Base-by-base conservation (phyloP, 73 alveolate genomes). In the Durusdinium trenchii region DNA sequence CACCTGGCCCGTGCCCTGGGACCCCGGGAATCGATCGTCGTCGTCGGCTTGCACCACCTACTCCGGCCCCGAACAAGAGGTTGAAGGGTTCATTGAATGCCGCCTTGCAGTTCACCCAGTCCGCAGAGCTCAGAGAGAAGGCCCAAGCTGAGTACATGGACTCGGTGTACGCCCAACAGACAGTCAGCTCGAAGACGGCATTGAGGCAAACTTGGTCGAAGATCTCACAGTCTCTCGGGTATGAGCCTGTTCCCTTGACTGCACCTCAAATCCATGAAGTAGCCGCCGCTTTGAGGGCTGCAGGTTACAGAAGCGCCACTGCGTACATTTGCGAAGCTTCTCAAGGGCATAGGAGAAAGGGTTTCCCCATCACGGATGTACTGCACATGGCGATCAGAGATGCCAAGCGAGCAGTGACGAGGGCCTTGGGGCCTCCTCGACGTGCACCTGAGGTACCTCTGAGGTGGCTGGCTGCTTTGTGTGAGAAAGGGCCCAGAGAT, bases 261-360 rank as follows among this genome's bases (percentile, higher is more conserved):
- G 30, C 64, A 18, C 36, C 36, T 1, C 9, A 3, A 50, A 36
- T 86, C 2, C 95, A 57, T 40, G 76, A 38, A 0, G 64, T 86
- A n/a, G 61, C 54, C 5, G 47, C 84, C 3, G 84, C 35, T 28
- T n/a, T 71, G 51, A 6, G 52, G 38, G 94, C 78, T 0, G 73
- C 50, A 46, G 30, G 32, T 51, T 9, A 26, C 60, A 20, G 94
- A 7, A 46, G 79, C 26, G 94, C 51, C 4, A 35, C 45, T 36
- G 45, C 76, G 36, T 85, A 85, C 48, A 76, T 85, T 38, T 62
- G 36, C 23, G 94, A 85, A 40, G 94, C 60, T 7, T 35, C n/a
- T 36, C 94, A 51, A 1, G 38, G 48, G 45, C 94, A 85, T 35
- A 38, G n/a, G 46, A 61, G 79, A 35, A 32, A 2, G 9, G 94